Base-by-base conservation (phyloP, 2,329 filamentous ascomycete species). In the Monilinia laxa region DNA sequence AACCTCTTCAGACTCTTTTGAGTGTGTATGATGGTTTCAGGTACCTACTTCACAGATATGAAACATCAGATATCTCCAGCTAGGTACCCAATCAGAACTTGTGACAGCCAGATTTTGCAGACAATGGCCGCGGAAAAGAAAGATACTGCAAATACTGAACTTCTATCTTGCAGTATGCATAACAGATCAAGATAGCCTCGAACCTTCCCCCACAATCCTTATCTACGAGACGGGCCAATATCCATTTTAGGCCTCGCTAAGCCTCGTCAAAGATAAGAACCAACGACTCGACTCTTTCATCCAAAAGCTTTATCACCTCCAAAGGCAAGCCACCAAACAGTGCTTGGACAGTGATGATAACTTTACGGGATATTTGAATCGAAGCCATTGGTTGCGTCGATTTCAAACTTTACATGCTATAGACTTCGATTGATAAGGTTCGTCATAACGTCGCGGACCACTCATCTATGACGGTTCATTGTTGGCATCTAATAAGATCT, bases 181-280 rank as follows among this genome's bases (percentile, higher is more conserved):
- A 49, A 20, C 20, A 42, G 40, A 49, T 49, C 47, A 28, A 52
- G 14, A 18, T 14, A 4, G 11, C 4, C 28, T 62, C 35, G 25
- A 51, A 56, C n/a, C 25, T 14, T 10, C 62, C 62, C 62, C 53
- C 38, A 56, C 52, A 57, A 47, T 38, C 25, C 62, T 64, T 57
- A 64, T 64, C 62, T 64, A 18, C 28, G 6, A 47, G 38, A 38
- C 31, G 62, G 62, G 3, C 31, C 23, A 18, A 56, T 47, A 35
- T 40, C 62, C 38, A 6, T 45, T 56, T 31, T 23, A n/a, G 38
- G 62, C 28, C 25, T 64, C 51, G 62, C 51, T 56, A 45, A 45
- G 38, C 62, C 52, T 56, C 35, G 38, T 64, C 62, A 57, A 57
- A 64, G 62, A 64, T 64, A 64, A 64, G 62, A 38, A 45, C 12